Percentiles rank a stretch among this genome's conserved stretches.
Evolutionary conservation across 2,329 filamentous ascomycete species (phyloP).

Genomic region (Endothia cerciana): DNA sequence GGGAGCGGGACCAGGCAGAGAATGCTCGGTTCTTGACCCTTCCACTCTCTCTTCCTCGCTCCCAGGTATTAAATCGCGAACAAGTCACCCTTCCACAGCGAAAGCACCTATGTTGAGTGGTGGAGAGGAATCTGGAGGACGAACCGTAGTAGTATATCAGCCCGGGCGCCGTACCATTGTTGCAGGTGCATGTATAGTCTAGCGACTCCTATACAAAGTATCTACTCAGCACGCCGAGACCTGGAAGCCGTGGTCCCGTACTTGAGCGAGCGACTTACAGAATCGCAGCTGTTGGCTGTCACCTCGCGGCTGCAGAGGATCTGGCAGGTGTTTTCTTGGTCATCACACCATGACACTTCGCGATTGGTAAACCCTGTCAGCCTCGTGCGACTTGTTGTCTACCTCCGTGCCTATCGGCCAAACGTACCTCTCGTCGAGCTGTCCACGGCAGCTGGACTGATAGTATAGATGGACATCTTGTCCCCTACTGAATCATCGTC

Average conservation of each 20-base stretch:
- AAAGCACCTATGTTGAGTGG: not conserved
- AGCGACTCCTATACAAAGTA: not conserved
- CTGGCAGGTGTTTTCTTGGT: conserved; percentile 1
- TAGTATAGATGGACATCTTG: not conserved
- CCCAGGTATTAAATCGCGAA: not conserved
- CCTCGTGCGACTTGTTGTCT: not conserved
- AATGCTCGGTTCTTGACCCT: not conserved
- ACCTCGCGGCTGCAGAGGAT: not conserved
- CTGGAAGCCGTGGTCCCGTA: no score
- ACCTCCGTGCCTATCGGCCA: not conserved
- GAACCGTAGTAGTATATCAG: not conserved
- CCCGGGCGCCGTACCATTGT: not conserved
- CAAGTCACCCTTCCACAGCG: not conserved
- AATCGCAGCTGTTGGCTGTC: not conserved
- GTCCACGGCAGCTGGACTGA: not conserved
- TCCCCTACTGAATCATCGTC: not conserved
- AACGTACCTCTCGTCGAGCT: not conserved
- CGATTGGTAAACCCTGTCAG: not conserved
- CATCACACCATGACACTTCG: not conserved
- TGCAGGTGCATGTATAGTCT: not conserved
- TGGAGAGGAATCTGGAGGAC: not conserved
- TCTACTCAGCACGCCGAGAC: not conserved
- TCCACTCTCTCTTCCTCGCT: no score
- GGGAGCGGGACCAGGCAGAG: not conserved
- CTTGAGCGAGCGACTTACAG: not conserved